Evolutionary conservation across 164 flowering plant species (phyloP).

Genomic region (Kalanchoe fedtschenkoi): DNA sequence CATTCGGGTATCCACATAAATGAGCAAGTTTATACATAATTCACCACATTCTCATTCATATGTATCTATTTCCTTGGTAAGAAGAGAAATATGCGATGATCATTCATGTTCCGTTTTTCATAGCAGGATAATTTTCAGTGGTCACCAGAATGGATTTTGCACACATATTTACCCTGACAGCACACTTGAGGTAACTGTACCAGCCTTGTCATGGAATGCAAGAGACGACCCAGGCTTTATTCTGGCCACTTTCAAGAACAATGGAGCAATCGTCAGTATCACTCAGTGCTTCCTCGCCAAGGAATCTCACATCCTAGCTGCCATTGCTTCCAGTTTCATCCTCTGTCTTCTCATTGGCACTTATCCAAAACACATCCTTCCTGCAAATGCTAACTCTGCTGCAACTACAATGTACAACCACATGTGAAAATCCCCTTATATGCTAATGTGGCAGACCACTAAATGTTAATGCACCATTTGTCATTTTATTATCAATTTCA

Average conservation of each 20-base stretch:
- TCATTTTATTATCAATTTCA: too few relatives aligned
- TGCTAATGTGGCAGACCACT: too few relatives aligned
- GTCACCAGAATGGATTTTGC: conserved; percentile 39
- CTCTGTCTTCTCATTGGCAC: background rate
- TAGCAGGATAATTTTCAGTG: conserved; percentile 64
- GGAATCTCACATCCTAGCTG: conserved; percentile 41
- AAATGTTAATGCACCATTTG: too few relatives aligned
- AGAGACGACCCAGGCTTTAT: conserved; percentile 59
- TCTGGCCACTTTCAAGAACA: conserved; percentile 37
- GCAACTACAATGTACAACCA: too few relatives aligned
- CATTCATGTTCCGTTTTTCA: background rate
- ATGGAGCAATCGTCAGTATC: conserved; percentile 24
- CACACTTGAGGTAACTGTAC: conserved; percentile 56
- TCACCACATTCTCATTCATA: background rate
- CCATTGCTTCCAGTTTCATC: conserved; percentile 14
- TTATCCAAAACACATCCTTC: background rate
- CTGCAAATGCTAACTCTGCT: too few relatives aligned
- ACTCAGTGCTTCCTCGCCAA: conserved; percentile 50
- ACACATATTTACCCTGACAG: conserved; percentile 43
- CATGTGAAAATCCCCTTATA: too few relatives aligned
- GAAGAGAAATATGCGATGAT: background rate
- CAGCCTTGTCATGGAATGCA: conserved; percentile 59
- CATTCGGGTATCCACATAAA: background rate
- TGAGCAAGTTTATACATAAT: background rate
- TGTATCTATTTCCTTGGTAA: background rate